These are phyloP conservation scores for Dionaea muscipula DNA, from an alignment of 179 eudicot genomes.

Conservation along the genomic window DNA sequence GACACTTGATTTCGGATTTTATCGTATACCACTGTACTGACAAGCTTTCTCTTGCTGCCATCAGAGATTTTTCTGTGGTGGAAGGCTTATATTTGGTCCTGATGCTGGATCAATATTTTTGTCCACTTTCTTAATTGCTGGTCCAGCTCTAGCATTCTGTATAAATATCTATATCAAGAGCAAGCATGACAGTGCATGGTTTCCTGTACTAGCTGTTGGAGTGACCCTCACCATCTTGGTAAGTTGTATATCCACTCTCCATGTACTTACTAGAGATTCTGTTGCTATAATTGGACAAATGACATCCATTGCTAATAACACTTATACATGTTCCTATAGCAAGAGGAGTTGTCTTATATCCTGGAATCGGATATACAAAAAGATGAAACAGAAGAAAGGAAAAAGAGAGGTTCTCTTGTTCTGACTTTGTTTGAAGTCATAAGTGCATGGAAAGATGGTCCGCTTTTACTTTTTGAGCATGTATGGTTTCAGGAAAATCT, in stretches of 20 bases:
- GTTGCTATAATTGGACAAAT: background rate
- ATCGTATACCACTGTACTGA: slow-evolving; percentile 5
- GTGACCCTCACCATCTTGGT: slow-evolving; percentile 35
- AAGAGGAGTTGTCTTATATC: too few relatives aligned
- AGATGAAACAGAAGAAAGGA: too few relatives aligned
- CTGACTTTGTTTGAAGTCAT: too few relatives aligned
- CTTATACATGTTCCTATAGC: too few relatives aligned
- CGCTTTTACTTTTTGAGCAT: too few relatives aligned
- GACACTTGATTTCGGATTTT: background rate
- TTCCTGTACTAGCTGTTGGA: slow-evolving; percentile 30
- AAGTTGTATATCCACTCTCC: slow-evolving; percentile 9
- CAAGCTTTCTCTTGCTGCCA: slow-evolving; percentile 13
- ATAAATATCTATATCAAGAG: slow-evolving; percentile 33
- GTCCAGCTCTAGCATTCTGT: slow-evolving; percentile 66
- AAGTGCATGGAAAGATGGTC: too few relatives aligned
- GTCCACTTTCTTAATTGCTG: slow-evolving; percentile 52
- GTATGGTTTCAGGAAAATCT: too few relatives aligned
- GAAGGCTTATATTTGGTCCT: slow-evolving; percentile 90
- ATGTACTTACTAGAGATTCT: background rate
- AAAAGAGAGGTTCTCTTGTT: too few relatives aligned
- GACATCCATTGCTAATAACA: too few relatives aligned
- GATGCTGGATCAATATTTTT: slow-evolving; percentile 60
- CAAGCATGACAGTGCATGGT: slow-evolving; percentile 23
- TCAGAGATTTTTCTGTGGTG: slow-evolving; percentile 66
- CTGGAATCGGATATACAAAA: too few relatives aligned